These are phyloP conservation scores for Podospora anserina DNA, from an alignment of 495 filamentous ascomycete species.

Conservation along the genomic window DNA sequence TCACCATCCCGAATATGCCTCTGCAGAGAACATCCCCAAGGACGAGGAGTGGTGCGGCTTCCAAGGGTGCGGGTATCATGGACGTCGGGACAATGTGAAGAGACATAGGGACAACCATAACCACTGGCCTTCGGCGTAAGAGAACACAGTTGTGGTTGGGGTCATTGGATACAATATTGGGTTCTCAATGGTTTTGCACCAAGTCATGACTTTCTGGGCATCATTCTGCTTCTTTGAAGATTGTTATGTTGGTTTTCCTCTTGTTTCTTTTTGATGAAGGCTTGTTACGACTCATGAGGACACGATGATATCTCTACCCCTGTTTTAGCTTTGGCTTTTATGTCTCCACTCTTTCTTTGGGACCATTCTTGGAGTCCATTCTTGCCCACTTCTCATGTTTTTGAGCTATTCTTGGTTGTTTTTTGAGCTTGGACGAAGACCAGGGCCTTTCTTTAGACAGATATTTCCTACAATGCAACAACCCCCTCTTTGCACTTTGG, in stretches of 20 bases:
- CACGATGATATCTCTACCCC: background rate
- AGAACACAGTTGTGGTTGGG: background rate
- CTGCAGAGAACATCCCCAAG: background rate
- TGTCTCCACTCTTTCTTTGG: slow-evolving; percentile 1
- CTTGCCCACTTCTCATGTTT: background rate
- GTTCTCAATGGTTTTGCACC: too few relatives aligned
- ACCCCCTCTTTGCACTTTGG: too few relatives aligned
- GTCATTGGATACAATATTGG: background rate
- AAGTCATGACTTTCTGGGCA: too few relatives aligned
- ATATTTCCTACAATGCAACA: too few relatives aligned
- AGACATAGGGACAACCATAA: slow-evolving; percentile 13
- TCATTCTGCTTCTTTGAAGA: background rate
- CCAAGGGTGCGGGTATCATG: slow-evolving; percentile 14
- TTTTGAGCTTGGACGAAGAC: background rate
- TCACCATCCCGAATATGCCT: slow-evolving; percentile 10
- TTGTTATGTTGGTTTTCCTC: background rate
- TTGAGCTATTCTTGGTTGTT: background rate
- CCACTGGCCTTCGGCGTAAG: background rate
- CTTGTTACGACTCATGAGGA: background rate
- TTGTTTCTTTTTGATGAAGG: background rate
- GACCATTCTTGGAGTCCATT: background rate
- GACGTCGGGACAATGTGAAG: slow-evolving; percentile 21
- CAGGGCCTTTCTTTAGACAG: background rate
- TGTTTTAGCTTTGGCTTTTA: background rate
- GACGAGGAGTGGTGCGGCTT: slow-evolving; percentile 13